phyloP scores from a whole-genome alignment of 2,329 filamentous ascomycete genomes.

The Penicillium sclerotigenum region DNA sequence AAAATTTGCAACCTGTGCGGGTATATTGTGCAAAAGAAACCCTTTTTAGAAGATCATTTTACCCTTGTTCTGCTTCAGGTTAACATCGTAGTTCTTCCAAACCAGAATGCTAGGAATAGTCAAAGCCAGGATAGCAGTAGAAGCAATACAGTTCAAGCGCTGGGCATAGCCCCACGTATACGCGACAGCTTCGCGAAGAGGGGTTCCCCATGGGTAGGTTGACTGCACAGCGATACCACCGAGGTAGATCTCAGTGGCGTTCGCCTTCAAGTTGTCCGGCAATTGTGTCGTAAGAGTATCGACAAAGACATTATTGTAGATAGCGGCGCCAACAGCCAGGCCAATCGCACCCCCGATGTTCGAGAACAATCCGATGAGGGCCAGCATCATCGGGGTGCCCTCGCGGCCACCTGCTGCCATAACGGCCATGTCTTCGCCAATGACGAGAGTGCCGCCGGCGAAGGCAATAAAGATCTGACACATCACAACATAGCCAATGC shows the following conservation, averaged over 20 bases:
- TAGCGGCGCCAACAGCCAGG: slow-evolving; percentile 34
- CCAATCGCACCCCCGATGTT: slow-evolving; percentile 39
- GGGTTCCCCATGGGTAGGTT: slow-evolving; percentile 29
- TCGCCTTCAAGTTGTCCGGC: slow-evolving; percentile 32
- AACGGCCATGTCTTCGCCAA: slow-evolving; percentile 57
- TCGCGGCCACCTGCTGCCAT: slow-evolving; percentile 56
- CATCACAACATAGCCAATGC: slow-evolving; percentile 53
- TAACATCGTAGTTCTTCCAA: slow-evolving; percentile 42
- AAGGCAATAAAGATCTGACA: slow-evolving; percentile 57
- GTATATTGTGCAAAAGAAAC: neutral
- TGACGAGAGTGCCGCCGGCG: slow-evolving; percentile 53
- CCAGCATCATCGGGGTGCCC: slow-evolving; percentile 49
- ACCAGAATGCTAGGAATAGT: slow-evolving; percentile 35
- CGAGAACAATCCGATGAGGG: slow-evolving; percentile 35
- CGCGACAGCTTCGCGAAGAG: slow-evolving; percentile 35
- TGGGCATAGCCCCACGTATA: slow-evolving; percentile 41
- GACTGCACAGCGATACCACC: slow-evolving; percentile 30
- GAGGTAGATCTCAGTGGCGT: slow-evolving; percentile 26
- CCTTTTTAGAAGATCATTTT: slow-evolving; percentile 1
- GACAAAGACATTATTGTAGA: slow-evolving; percentile 60
- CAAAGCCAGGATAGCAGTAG: slow-evolving; percentile 33
- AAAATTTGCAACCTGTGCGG: neutral
- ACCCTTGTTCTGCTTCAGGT: slow-evolving; percentile 42
- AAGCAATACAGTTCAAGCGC: slow-evolving; percentile 35
- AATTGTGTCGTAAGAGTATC: slow-evolving; percentile 46